Base-by-base conservation (phyloP, 345 rosid genomes). In the Populus alba region DNA sequence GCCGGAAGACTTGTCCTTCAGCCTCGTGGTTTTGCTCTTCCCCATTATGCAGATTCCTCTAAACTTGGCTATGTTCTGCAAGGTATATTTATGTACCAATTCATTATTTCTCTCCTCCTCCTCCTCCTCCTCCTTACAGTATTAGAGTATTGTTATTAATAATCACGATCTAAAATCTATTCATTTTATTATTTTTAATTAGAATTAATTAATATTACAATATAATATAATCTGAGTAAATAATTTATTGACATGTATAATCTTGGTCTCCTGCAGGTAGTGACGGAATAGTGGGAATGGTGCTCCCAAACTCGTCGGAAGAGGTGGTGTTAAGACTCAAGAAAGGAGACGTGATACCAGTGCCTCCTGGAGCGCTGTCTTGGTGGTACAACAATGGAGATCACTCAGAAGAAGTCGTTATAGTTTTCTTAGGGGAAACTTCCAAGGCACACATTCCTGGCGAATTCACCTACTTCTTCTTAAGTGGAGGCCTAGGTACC, bases 321-420 rank as follows among this genome's bases (percentile, higher is more conserved):
- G 81, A 75, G 37, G 33, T 27, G 20, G 76, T 80, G 15, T 6
- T 87, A 6, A 70, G 66, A 10, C 75, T 87, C 2, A 59, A 41
- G 43, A 84, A 74, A 47, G 87, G 89, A 31, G 84, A 80, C 33
- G 9, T 81, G 0, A 68, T 87, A 33, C 80, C 83, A 0, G 27
- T 84, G 3, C 86, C 87, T 1, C 8, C 29, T 0, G 86, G 85
- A 74, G 9, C 72, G 38, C 29, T 72, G 22, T 84, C 89, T 8
- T 83, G 87, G 85, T 87, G 89, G 89, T 83, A 74, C 62, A 84
- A 87, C 22, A n/a, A 72, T 75, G 83, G 85, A 39, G 61, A 47
- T 47, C 51, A 69, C 43, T 73, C 81, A 1, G 18, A 47, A 0
- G 79, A 84, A 16, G 5, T 84, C 4, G 70, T 79, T 2, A 72